Evolutionary conservation across 495 filamentous ascomycete genomes (phyloP).

Genomic region (Neurospora tetraspora): DNA sequence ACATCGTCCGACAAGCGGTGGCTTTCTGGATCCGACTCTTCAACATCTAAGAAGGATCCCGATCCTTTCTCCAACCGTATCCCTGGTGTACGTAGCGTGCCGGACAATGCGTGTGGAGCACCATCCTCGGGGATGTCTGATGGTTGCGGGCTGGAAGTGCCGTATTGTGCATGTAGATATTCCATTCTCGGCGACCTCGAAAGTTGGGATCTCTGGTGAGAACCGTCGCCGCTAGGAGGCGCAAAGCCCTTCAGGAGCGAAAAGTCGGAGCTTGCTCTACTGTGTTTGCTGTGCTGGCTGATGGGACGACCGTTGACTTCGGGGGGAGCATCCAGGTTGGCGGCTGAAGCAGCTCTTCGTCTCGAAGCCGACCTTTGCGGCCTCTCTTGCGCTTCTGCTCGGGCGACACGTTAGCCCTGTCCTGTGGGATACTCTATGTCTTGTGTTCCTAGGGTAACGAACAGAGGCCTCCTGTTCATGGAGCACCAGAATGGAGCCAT

Average conservation of each 20-base stretch:
- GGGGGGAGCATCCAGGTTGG: slow-evolving; percentile 40
- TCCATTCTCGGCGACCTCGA: slow-evolving; percentile 23
- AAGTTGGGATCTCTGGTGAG: slow-evolving; percentile 20
- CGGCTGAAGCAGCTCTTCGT: slow-evolving; percentile 40
- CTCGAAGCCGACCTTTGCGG: slow-evolving; percentile 17
- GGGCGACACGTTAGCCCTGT: slow-evolving; percentile 8
- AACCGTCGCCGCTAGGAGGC: slow-evolving; percentile 18
- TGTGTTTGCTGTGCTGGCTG: slow-evolving; percentile 46
- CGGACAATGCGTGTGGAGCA: slow-evolving; percentile 26
- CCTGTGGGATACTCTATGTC: not conserved
- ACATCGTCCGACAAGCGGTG: slow-evolving; percentile 49
- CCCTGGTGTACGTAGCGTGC: slow-evolving; percentile 34
- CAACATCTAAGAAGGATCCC: slow-evolving; percentile 48
- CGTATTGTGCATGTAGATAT: slow-evolving; percentile 12
- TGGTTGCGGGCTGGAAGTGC: slow-evolving; percentile 3
- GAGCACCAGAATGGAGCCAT: not conserved
- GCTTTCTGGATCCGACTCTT: slow-evolving; percentile 48
- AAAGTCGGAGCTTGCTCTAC: slow-evolving; percentile 55
- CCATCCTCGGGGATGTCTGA: slow-evolving; percentile 27
- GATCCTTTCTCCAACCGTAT: slow-evolving; percentile 34
- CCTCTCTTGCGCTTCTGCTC: slow-evolving; percentile 12
- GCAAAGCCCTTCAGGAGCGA: slow-evolving; percentile 38
- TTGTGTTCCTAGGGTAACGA: not conserved
- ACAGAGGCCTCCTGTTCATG: not conserved
- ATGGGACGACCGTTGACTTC: slow-evolving; percentile 37